Base-by-base conservation (phyloP, 441 rosid genomes). In the Jatropha podagrica region DNA sequence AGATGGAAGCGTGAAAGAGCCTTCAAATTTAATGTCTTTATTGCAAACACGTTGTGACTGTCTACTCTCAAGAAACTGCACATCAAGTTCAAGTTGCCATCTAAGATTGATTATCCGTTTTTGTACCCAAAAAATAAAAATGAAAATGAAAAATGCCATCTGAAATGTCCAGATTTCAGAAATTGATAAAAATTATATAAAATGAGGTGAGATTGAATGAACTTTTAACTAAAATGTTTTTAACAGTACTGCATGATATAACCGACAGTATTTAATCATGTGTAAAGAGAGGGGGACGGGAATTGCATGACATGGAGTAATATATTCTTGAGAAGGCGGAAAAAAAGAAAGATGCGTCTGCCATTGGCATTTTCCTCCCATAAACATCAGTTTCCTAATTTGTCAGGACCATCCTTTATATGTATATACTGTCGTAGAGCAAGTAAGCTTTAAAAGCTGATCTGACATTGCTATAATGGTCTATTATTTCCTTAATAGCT, bases 21-120 rank as follows among this genome's bases (percentile, higher is more conserved):
- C 38, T 41, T 4, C 64, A 40, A 14, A 49, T 49, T 10, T 49
- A 7, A 51, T 17, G 63, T 13, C 41, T 55, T 72, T 42, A 61
- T 60, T 72, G 75, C 68, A 13, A 61, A 10, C 68, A 48, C 41
- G 68, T 72, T 72, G 42, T 58, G 54, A 42, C 69, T 44, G 54
- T 7, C 48, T 6, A 44, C 1, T 44, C 10, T 44, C 7, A 44
- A 44, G 48, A 44, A 44, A 44, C 10, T 44, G 10, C 10, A 44
- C 10, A 51, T 51, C 17, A 11, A 49, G 1, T 49, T 49, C 46
- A 4, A 42, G 13, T 49, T 13, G 54, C 15, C 54, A 49, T 0
- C 48, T 44, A 44, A 5, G 11, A 7, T 1, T 59, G 11, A 7
- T 1, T 59, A 4, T 20, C 4, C 27, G 4, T 42, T 42, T 42